Evolutionary conservation across 176 grass and related monocot genomes (phyloP), one percentile per base, ranked within the genome.

Genomic region (Typha latifolia): DNA sequence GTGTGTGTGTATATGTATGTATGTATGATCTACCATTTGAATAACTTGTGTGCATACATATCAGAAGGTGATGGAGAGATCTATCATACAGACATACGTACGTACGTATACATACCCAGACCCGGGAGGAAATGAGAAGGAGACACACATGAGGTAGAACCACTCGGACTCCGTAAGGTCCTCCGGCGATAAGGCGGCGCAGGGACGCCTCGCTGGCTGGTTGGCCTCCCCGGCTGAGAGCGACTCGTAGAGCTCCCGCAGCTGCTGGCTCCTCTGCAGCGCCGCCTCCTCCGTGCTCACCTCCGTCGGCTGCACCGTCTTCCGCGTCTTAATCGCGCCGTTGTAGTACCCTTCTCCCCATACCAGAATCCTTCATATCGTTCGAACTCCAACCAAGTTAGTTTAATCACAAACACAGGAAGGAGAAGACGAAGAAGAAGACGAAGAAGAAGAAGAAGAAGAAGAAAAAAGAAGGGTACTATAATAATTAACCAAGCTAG

Each of bases 141-240:
- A 91, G 26, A 90, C 75, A 21, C 69, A 97, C 88, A 97, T 90
- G 73, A 97, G 93, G 75, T 84, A 97, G 78, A 92, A 97, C 93
- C 93, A 97, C 64, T 97, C 93, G 14, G 88, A 84, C 72, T 92
- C 93, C 22, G 88, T 84, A 23, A 97, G 76, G 63, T 97, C 93
- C 82, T 97, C 93, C 52, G 93, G 93, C 63, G 88, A 85, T 75
- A 97, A 81, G 2, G 93, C 65, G 15, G 85, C 93, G n/a, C 75
- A 71, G 2, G 85, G 85, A 14, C 88, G 78, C 49, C 88, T 66
- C 8, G 74, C 48, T 47, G 31, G 3, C 13, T 66, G 16, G 48
- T 49, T 48, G 49, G 72, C 10, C 65, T 84, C 78, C 62, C 85
- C 71, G 55, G 68, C 43, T 3, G 74, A 75, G 12, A 97, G 83